Percentiles rank a stretch among this genome's conserved stretches.
Conservation (phyloP, 139 green algal species). For the Gonium pectorale region DNA sequence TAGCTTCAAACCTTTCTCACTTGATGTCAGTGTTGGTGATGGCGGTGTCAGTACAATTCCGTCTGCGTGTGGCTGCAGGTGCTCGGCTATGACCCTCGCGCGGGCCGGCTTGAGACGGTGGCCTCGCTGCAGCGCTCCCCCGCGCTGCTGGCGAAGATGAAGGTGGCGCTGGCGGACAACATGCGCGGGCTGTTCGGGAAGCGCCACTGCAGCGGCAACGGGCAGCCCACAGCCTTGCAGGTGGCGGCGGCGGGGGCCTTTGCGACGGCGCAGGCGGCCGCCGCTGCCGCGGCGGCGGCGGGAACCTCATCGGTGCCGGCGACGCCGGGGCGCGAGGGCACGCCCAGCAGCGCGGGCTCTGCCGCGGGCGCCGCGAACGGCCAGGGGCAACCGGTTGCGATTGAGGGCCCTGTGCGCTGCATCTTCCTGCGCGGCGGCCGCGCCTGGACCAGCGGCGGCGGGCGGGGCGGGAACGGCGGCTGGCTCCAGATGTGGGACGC, state of each 20-base stretch:
- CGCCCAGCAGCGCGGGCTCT: not conserved
- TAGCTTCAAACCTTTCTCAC: too few species aligned
- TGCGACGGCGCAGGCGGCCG: not conserved
- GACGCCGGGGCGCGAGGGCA: not conserved
- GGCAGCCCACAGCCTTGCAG: not conserved
- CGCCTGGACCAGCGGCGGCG: slow-evolving; percentile 59
- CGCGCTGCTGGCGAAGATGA: slow-evolving; percentile 24
- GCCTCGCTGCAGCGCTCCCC: slow-evolving; percentile 43
- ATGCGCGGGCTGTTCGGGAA: slow-evolving; percentile 10
- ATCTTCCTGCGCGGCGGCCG: slow-evolving; percentile 51
- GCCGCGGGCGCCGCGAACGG: not conserved
- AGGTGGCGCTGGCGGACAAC: not conserved
- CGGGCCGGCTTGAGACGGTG: slow-evolving; percentile 12
- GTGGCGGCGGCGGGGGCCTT: not conserved
- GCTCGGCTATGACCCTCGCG: not conserved
- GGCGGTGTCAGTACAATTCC: too few species aligned
- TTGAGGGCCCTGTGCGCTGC: slow-evolving; percentile 49
- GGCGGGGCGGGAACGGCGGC: slow-evolving; percentile 25
- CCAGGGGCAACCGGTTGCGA: not conserved
- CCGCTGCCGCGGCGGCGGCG: not conserved
- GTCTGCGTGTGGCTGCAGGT: not conserved
- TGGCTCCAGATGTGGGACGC: slow-evolving; percentile 65
- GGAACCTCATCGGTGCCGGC: not conserved
- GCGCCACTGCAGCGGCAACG: slow-evolving; percentile 19
- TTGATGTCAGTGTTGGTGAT: too few species aligned